These are phyloP conservation scores for Inga oerstediana DNA, from an alignment of 306 rosid species.

Conservation along the genomic window DNA sequence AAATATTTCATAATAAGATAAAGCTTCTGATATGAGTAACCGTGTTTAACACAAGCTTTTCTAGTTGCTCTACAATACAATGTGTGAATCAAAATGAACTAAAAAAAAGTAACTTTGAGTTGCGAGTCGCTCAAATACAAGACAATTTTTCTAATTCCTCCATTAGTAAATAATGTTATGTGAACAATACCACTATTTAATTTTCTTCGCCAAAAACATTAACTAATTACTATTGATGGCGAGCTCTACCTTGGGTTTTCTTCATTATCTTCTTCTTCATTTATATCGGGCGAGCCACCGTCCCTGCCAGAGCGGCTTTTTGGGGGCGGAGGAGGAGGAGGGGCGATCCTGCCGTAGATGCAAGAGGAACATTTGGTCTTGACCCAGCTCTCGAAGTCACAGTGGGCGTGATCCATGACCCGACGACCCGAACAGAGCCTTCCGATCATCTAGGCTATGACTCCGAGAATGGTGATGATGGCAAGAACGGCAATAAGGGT, in stretches of 20 bases:
- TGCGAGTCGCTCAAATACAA: neutral
- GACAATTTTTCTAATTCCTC: neutral
- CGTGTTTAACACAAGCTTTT: neutral
- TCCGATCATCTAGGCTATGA: constrained; percentile 78
- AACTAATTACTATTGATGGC: neutral
- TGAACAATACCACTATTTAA: neutral
- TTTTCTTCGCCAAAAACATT: neutral
- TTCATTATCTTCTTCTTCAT: constrained; percentile 14
- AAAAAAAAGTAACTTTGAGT: neutral
- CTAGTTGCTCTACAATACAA: neutral
- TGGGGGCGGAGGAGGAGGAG: constrained; percentile 21
- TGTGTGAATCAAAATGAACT: neutral
- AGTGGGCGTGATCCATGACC: constrained; percentile 63
- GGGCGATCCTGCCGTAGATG: constrained; percentile 65
- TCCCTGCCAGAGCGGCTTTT: neutral
- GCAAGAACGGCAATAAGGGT: constrained; percentile 38
- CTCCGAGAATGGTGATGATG: constrained; percentile 67
- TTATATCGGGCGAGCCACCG: constrained; percentile 43
- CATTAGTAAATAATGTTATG: no score
- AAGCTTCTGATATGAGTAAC: neutral
- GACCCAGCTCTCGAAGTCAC: constrained; percentile 75
- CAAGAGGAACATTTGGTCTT: constrained; percentile 84
- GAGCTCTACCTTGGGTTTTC: constrained; percentile 26
- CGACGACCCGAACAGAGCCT: constrained; percentile 88
- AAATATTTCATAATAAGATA: neutral